A percentile compares a stretch with the other conserved stretches of the same genome.
Conservation (phyloP, 371 early-diverging fungal genomes). For the Dentiscutata heterogama region DNA sequence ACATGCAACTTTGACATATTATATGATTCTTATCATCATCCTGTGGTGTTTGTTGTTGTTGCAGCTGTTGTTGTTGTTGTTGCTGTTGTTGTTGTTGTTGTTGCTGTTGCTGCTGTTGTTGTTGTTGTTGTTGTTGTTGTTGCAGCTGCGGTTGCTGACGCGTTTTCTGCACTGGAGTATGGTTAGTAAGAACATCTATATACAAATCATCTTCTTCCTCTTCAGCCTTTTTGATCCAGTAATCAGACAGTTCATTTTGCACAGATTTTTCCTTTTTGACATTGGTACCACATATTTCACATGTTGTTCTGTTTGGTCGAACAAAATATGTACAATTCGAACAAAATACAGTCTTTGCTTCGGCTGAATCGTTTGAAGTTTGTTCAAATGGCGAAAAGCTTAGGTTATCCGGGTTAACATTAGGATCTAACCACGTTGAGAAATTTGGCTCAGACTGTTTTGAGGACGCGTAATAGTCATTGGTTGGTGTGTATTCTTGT, state of each 20-base stretch:
- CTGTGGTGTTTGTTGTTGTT: background rate
- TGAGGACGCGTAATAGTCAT: too few species aligned
- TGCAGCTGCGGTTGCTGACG: too few species aligned
- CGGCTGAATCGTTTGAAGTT: too few species aligned
- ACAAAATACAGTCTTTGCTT: background rate
- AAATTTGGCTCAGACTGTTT: too few species aligned
- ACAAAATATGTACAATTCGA: slow-evolving; percentile 20
- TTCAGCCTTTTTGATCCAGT: background rate
- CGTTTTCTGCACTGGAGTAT: background rate
- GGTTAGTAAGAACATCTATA: background rate
- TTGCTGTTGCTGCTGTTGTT: background rate
- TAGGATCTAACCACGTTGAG: too few species aligned
- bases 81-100: background rate
- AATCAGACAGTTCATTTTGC: background rate
- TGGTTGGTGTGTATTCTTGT: too few species aligned
- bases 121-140: background rate
- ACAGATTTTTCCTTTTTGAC: background rate
- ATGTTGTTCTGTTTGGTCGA: slow-evolving; percentile 9
- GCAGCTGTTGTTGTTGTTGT: background rate
- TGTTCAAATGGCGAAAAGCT: too few species aligned
- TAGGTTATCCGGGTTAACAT: too few species aligned
- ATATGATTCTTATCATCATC: background rate
- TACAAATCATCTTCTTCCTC: background rate
- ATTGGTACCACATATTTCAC: slow-evolving; percentile 28
- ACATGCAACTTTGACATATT: background rate